phyloP scores from a whole-genome alignment of 2,329 filamentous ascomycete species.

The Aspergillus oerlinghausenensis region DNA sequence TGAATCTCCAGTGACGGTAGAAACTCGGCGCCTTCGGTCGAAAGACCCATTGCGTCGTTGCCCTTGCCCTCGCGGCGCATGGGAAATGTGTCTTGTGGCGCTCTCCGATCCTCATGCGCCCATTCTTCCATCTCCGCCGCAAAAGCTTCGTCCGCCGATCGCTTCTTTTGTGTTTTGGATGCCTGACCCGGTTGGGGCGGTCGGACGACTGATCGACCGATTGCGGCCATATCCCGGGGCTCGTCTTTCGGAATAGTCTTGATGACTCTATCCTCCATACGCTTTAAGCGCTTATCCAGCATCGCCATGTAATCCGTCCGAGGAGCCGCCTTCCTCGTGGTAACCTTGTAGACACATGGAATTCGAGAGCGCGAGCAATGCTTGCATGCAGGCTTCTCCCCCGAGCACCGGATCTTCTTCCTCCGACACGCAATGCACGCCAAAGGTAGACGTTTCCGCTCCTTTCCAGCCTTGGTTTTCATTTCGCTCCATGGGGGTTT shows the following conservation, averaged over 20 bases:
- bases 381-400: slow-evolving; percentile 95
- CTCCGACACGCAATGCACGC: slow-evolving; percentile 93
- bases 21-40: slow-evolving; percentile 76
- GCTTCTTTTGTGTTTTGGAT: slow-evolving; percentile 66
- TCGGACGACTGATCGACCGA: slow-evolving; percentile 79
- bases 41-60: slow-evolving; percentile 68
- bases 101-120: slow-evolving; percentile 58
- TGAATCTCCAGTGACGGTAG: slow-evolving; percentile 83
- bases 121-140: slow-evolving; percentile 75
- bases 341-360: slow-evolving; percentile 96
- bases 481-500: slow-evolving; percentile 71
- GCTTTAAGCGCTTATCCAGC: slow-evolving; percentile 89
- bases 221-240: slow-evolving; percentile 60
- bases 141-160: slow-evolving; percentile 83
- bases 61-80: slow-evolving; percentile 57
- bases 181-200: slow-evolving; percentile 61
- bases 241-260: slow-evolving; percentile 89
- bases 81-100: slow-evolving; percentile 47
- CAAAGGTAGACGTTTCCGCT: slow-evolving; percentile 84
- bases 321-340: slow-evolving; percentile 86
- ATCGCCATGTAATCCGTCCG: slow-evolving; percentile 99
- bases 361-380: slow-evolving; percentile 89
- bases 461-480: slow-evolving; percentile 91
- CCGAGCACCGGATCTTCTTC: slow-evolving; percentile 97
- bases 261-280: slow-evolving; percentile 97